A percentile compares a stretch with the other conserved stretches of the same genome.
These are phyloP conservation scores for Botrytis galanthina DNA, from an alignment of 2,329 filamentous ascomycete species.

Conservation along the genomic window DNA sequence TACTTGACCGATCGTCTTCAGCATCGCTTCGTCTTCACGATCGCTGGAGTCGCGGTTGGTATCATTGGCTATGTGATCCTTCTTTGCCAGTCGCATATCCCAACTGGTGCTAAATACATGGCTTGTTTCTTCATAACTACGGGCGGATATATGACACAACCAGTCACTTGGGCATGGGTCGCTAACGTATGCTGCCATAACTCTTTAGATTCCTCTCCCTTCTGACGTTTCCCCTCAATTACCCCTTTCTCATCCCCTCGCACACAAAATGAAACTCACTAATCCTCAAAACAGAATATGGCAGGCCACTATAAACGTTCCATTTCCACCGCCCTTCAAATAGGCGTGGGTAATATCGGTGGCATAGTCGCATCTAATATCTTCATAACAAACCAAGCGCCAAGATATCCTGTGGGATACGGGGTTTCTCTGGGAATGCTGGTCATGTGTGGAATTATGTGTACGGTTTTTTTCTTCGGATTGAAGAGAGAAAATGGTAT, in stretches of 20 bases:
- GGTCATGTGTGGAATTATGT: conserved; percentile 1
- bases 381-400: conserved; percentile 9
- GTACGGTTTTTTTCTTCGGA: conserved; percentile 10
- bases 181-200: conserved; percentile 39
- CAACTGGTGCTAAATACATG: conserved; percentile 37
- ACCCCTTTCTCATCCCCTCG: background rate
- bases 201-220: background rate
- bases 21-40: conserved; percentile 28
- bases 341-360: conserved; percentile 23
- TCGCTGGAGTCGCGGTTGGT: conserved; percentile 23
- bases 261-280: background rate
- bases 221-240: too few species aligned
- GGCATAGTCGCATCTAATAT: conserved; percentile 16
- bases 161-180: conserved; percentile 47
- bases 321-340: background rate
- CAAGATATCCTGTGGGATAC: background rate
- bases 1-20: conserved; percentile 25
- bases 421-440: background rate
- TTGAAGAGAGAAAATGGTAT: conserved; percentile 15
- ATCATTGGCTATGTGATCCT: conserved; percentile 32
- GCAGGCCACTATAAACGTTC: conserved; percentile 26
- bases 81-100: conserved; percentile 49
- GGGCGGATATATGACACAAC: conserved; percentile 40
- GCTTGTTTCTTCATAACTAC: conserved; percentile 41
- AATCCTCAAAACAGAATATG: conserved; percentile 20